Conservation (phyloP, 805 yeast genomes). For the Candida vartiovaarae region DNA sequence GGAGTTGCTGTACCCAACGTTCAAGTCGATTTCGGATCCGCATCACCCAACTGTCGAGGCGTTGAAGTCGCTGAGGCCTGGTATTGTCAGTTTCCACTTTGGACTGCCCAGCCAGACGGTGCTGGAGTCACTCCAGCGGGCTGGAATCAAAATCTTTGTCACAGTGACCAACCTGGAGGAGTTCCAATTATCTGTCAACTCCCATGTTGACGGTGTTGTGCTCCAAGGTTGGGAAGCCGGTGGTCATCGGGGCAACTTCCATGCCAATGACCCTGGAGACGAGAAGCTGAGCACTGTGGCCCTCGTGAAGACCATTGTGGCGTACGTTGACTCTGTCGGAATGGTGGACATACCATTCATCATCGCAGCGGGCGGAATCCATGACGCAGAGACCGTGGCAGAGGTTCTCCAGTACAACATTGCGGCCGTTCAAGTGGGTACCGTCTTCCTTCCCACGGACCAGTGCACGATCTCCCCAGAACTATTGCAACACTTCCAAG, state of each 20-base stretch:
- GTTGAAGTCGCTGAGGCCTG: slow-evolving; percentile 28
- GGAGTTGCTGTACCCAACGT: slow-evolving; percentile 10
- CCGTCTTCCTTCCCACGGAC: slow-evolving; percentile 33
- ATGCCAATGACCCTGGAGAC: slow-evolving; percentile 26
- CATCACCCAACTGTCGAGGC: slow-evolving; percentile 11
- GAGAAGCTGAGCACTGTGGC: slow-evolving; percentile 29
- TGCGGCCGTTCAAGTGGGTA: slow-evolving; percentile 50
- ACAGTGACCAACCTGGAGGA: slow-evolving; percentile 42
- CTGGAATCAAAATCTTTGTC: slow-evolving; percentile 37
- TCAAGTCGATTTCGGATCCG: slow-evolving; percentile 7
- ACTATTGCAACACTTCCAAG: slow-evolving; percentile 10
- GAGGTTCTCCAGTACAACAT: slow-evolving; percentile 36
- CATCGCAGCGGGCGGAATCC: slow-evolving; percentile 51
- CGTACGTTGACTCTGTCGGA: slow-evolving; percentile 9
- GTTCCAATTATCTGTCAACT: slow-evolving; percentile 25
- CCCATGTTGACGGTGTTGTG: slow-evolving; percentile 40
- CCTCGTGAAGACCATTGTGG: slow-evolving; percentile 18
- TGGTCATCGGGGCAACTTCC: slow-evolving; percentile 52
- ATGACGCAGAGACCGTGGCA: slow-evolving; percentile 26
- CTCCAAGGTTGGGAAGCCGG: slow-evolving; percentile 61
- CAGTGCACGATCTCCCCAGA: slow-evolving; percentile 13
- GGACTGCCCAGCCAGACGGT: slow-evolving; percentile 35
- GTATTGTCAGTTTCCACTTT: slow-evolving; percentile 46
- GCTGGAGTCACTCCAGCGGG: slow-evolving; percentile 27
- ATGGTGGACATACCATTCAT: slow-evolving; percentile 20